These are phyloP conservation scores for Pseudopediastrum boryanum DNA, from an alignment of 139 green algal genomes.

Conservation along the genomic window DNA sequence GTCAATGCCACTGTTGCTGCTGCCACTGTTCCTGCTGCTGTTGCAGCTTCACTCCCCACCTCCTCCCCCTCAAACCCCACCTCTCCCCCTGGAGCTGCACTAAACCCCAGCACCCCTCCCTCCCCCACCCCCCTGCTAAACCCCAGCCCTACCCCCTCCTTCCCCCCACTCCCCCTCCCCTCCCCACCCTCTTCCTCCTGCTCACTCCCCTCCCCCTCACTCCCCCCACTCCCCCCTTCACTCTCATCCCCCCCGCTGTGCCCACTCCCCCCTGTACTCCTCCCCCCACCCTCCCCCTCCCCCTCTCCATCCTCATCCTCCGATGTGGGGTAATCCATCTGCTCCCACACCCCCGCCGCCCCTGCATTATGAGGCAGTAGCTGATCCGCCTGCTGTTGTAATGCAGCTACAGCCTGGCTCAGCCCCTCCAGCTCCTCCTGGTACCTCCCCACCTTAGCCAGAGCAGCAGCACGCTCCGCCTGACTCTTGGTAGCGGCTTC, in stretches of 20 bases:
- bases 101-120: not conserved
- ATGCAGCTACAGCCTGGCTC: not conserved
- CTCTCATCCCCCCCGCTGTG: not conserved
- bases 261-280: not conserved
- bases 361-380: conserved; percentile 34
- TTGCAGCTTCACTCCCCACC: not conserved
- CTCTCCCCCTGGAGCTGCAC: not conserved
- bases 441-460: conserved; percentile 35
- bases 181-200: not conserved
- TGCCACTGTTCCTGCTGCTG: not conserved
- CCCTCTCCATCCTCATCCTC: not conserved
- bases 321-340: conserved; percentile 18
- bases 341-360: conserved; percentile 22
- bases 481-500: conserved; percentile 34
- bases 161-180: not conserved
- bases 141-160: not conserved
- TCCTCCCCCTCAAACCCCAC: not conserved
- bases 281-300: not conserved
- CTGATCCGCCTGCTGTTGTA: conserved; percentile 6
- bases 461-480: conserved; percentile 37
- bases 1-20: conserved; percentile 10
- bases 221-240: not conserved
- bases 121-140: not conserved
- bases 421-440: not conserved
- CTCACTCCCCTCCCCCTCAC: conserved; percentile 10